phyloP scores from a whole-genome alignment of 768 basidiomycete species.

The Holtermanniella nyarrowii region DNA sequence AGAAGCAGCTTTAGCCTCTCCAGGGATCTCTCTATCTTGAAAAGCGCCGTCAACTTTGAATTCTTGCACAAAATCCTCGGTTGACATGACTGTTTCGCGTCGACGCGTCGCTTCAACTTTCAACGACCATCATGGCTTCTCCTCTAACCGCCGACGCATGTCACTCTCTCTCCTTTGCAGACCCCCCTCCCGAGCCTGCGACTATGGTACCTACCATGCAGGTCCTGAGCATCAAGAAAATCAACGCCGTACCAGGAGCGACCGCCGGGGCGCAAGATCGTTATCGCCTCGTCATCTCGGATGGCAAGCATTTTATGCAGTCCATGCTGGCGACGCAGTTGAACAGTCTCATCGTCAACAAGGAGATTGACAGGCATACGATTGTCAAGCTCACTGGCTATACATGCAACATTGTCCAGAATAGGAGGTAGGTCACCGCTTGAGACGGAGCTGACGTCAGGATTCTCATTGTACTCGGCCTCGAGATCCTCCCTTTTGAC shows the following conservation, averaged over 20 bases:
- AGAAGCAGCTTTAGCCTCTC: no score
- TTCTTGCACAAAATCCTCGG: no score
- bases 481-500: slow-evolving; percentile 13
- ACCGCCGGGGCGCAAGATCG: neutral
- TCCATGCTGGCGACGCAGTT: slow-evolving; percentile 91
- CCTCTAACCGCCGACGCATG: slow-evolving; percentile 32
- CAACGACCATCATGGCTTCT: slow-evolving; percentile 19
- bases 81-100: no score
- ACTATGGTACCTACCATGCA: slow-evolving; percentile 52
- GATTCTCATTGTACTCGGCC: slow-evolving; percentile 65
- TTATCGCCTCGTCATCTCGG: slow-evolving; percentile 70
- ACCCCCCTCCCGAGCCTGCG: slow-evolving; percentile 18
- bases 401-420: slow-evolving; percentile 73
- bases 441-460: slow-evolving; percentile 42
- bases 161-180: slow-evolving; percentile 18
- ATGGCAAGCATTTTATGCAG: slow-evolving; percentile 76
- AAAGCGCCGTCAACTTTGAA: no score
- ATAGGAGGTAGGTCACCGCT: slow-evolving; percentile 55
- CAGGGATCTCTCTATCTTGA: no score
- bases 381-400: slow-evolving; percentile 63
- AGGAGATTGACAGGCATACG: slow-evolving; percentile 54
- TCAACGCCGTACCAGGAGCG: slow-evolving; percentile 38
- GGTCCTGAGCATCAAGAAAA: slow-evolving; percentile 71
- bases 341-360: slow-evolving; percentile 60
- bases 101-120: slow-evolving; percentile 6